Evolutionary conservation across 805 yeast species (phyloP).

Genomic region (Limtongia smithiae): DNA sequence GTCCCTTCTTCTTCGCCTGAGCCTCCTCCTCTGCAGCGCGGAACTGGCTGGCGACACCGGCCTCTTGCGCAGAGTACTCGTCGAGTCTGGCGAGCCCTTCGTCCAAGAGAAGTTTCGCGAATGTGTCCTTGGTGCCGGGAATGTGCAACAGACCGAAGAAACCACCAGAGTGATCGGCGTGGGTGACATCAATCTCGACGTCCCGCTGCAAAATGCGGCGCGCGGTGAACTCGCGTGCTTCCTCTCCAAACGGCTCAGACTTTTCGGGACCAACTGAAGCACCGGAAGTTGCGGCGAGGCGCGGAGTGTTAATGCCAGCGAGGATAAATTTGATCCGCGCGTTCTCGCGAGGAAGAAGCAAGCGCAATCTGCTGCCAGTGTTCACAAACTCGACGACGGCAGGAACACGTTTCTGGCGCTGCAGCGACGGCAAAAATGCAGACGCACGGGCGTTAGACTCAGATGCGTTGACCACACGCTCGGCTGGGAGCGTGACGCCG

Average conservation of each 20-base stretch:
- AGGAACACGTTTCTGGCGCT: constrained; percentile 58
- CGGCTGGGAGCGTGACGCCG: constrained; percentile 54
- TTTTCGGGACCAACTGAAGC: constrained; percentile 31
- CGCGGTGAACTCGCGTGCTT: constrained; percentile 53
- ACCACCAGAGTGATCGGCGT: constrained; percentile 73
- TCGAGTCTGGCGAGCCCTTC: constrained; percentile 66
- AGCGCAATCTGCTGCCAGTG: constrained; percentile 63
- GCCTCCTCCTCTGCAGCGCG: constrained; percentile 63
- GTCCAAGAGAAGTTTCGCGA: constrained; percentile 53
- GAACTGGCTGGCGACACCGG: constrained; percentile 53
- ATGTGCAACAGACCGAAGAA: constrained; percentile 69
- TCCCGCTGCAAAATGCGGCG: constrained; percentile 65
- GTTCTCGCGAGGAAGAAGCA: constrained; percentile 69
- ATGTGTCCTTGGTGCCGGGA: constrained; percentile 37
- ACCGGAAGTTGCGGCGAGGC: constrained; percentile 31
- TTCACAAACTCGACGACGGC: constrained; percentile 72
- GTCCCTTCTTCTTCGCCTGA: constrained; percentile 49
- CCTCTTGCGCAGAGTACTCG: constrained; percentile 56
- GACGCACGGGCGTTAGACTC: constrained; percentile 69
- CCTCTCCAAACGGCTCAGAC: constrained; percentile 41
- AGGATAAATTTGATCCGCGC: constrained; percentile 64
- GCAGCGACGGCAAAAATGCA: constrained; percentile 66
- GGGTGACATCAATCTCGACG: constrained; percentile 64
- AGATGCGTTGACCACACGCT: constrained; percentile 73
- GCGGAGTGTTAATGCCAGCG: constrained; percentile 61